Evolutionary conservation across 78 protist genomes (phyloP), one percentile per base, ranked within the genome.

Genomic region (Dictyostelium capitatum): DNA sequence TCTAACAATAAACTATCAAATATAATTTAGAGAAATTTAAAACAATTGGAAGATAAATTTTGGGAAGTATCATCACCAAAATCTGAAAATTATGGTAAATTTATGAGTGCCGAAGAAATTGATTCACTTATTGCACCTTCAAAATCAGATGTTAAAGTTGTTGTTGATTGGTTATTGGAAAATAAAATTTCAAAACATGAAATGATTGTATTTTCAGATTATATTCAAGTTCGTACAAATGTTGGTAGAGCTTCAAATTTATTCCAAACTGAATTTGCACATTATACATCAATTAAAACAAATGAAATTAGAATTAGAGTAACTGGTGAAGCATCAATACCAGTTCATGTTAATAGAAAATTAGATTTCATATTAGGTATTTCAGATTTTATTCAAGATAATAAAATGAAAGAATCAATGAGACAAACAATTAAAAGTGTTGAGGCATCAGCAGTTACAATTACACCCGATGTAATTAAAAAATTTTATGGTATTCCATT

Each of bases 311-410:
- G 83, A 75, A 30, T 62, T 51, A 51, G 96, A 56, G 56, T 83
- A 25, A 46, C 32, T 15, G 96, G 94, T 62, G 47, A 23, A 48
- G 89, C 80, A 17, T 83, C 41, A 6, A 41, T 94, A 10, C 96
- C 96, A 54, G 20, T 12, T 43, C 53, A 47, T 20, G 37, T 90
- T 47, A 4, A 57, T 11, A 30, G 53, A 0, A 94, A 94, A 57
- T 41, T 94, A 25, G 96, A 94, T 28, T 94, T 94, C 53, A 54
- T 94, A 28, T 67, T 70, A 9, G 96, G 96, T 75, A 11, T 90
- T 51, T 56, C 95, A 12, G 95, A 90, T 47, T 80, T 90, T 62
- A 77, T 90, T 65, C 83, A 74, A 74, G 95, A 84, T 74, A 74
- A 62, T 30, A 37, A 30, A 50, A 74, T 48, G 82, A 50, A 32